Evolutionary conservation across 1,284 basidiomycete species (phyloP).

Genomic region (Lentinus polychrous): DNA sequence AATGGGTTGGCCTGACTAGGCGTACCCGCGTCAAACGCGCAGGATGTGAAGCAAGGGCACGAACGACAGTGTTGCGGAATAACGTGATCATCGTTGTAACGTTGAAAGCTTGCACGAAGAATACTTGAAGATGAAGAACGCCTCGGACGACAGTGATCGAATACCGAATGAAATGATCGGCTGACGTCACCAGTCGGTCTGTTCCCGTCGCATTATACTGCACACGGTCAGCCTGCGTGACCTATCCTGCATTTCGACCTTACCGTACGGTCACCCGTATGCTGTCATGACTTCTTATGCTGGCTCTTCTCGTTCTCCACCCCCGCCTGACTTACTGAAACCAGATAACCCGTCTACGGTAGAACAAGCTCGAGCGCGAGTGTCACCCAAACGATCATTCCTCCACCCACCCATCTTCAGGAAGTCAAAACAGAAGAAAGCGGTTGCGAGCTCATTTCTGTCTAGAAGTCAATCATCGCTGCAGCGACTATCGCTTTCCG

Average conservation of each 20-base stretch:
- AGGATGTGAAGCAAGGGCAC: constrained; percentile 5
- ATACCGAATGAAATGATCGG: too few species aligned
- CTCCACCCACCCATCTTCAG: constrained; percentile 20
- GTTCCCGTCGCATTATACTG: too few species aligned
- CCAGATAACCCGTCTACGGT: constrained; percentile 32
- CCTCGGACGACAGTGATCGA: too few species aligned
- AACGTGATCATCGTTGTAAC: too few species aligned
- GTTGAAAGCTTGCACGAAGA: too few species aligned
- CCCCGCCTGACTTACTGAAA: constrained; percentile 17
- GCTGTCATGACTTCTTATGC: not conserved
- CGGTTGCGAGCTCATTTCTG: not conserved
- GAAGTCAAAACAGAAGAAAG: not conserved
- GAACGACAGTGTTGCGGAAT: not conserved
- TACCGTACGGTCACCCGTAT: too few species aligned
- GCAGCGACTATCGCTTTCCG: not conserved
- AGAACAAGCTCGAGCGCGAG: constrained; percentile 38
- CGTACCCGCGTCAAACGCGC: not conserved
- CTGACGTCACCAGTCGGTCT: too few species aligned
- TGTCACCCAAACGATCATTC: constrained; percentile 25
- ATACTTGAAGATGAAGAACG: too few species aligned
- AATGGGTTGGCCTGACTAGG: too few species aligned
- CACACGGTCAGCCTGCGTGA: too few species aligned
- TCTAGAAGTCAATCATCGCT: not conserved
- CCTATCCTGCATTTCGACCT: too few species aligned
- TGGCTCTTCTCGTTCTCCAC: not conserved